These are phyloP conservation scores for Phlyctochytrium arcticum DNA, from an alignment of 192 early-diverging fungal genomes.

Conservation along the genomic window DNA sequence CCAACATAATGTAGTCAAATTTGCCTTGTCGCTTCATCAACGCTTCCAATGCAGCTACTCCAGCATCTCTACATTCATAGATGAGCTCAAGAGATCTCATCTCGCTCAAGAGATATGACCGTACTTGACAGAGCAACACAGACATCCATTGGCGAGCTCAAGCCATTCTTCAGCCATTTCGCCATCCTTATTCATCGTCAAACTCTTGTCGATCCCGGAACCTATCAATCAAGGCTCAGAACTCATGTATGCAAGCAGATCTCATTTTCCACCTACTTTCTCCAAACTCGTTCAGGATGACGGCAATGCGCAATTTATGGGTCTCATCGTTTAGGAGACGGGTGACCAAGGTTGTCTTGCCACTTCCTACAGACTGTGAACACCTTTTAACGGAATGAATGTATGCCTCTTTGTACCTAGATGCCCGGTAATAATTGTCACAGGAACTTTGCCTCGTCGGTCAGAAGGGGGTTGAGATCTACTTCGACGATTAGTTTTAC, in stretches of 20 bases:
- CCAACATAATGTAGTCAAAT: conserved; percentile 95
- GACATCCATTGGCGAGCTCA: conserved; percentile 93
- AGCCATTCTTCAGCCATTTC: conserved; percentile 93
- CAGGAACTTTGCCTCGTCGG: conserved; percentile 45
- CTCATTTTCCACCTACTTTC: conserved; percentile 51
- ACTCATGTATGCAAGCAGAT: not conserved
- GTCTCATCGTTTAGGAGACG: conserved; percentile 36
- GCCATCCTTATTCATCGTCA: conserved; percentile 77
- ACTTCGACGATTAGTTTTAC: too few species aligned
- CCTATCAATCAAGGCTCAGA: conserved; percentile 36
- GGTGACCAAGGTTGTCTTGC: conserved; percentile 92
- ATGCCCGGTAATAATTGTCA: conserved; percentile 64
- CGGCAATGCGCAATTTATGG: conserved; percentile 95
- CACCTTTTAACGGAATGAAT: not conserved
- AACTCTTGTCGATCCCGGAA: conserved; percentile 89
- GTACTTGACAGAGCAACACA: conserved; percentile 96
- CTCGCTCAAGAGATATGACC: not conserved
- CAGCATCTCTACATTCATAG: conserved; percentile 66
- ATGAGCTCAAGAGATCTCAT: not conserved
- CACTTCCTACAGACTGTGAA: conserved; percentile 41
- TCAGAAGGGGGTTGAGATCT: too few species aligned
- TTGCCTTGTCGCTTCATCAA: conserved; percentile 87
- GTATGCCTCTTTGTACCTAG: conserved; percentile 37
- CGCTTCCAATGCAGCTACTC: conserved; percentile 89
- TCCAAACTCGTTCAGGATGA: conserved; percentile 99